Base-by-base conservation (phyloP, 1,284 basidiomycete species). In the Tilletiopsis washingtonensis region DNA sequence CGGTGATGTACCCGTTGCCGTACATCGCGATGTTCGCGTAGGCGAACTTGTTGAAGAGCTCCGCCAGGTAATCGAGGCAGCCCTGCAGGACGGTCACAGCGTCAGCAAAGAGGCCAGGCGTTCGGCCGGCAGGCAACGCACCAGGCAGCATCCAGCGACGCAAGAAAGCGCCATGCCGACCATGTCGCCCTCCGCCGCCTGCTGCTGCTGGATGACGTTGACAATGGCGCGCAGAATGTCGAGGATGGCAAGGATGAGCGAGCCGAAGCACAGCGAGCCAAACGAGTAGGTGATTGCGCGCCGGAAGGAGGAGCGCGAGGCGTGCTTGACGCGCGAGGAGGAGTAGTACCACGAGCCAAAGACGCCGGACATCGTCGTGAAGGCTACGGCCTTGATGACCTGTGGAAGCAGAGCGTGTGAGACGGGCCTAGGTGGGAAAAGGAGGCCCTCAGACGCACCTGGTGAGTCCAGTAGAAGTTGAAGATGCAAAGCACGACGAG, bases 251-350 rank as follows among this genome's bases (percentile, higher is more conserved):
- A 93, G 88, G 56, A 93, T 87, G 62, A 93, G 77, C 2, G 84
- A 87, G 4, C 89, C 89, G 66, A 91, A 90, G 4, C 87, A 86
- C 63, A 93, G 89, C 0, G 86, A 88, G 5, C 88, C 90, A 25
- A 94, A 79, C 1, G 86, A 90, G 47, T 85, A 77, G 0, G 88
- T 89, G 14, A 84, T 85, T n/a, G 87, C 84, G 23, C 89, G 82
- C 32, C 79, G 78, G 69, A 93, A 86, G 0, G 86, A 79, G 17
- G 69, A 68, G 51, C 57, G 63, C 1, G 72, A 62, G 62, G 20
- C 85, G 65, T 84, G 80, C 50, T 80, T 80, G 23, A 85, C 86
- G 79, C 84, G 75, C 61, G 40, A 51, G 43, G 38, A 45, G 38
- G 55, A 56, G 61, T 69, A 69, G 53, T 64, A 69, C 37, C 62